Evolutionary conservation across 2,329 filamentous ascomycete genomes (phyloP), one percentile per base, ranked within the genome.

Genomic region (Monilinia fructicola): DNA sequence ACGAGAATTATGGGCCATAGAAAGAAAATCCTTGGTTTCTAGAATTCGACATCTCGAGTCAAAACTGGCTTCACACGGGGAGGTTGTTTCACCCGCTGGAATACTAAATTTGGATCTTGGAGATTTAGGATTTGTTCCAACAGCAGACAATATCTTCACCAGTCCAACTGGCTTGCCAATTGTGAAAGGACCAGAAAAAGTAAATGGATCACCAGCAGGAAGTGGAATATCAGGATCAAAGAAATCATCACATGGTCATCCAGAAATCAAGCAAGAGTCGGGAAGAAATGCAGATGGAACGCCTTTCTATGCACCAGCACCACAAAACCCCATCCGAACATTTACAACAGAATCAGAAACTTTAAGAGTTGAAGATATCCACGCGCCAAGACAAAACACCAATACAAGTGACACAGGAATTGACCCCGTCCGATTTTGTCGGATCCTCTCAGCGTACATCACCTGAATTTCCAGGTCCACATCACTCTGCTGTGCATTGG

Each of bases 221-320:
- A 64, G 61, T 55, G 61, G 53, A 50, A 58, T n/a, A 50, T n/a
- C 31, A 50, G 55, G 42, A 26, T 35, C 55, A 12, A 60, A 60
- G n/a, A 44, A 38, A 38, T 38, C 46, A 35, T 54, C 58, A 18
- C 59, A 67, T 63, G 38, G 50, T 26, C 58, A 48, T n/a, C 42
- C 50, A 26, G 58, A 63, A 40, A 38, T 63, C 16, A 64, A 64
- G 31, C 76, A 77, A 67, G 76, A 77, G 66, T 76, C 75, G 12
- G 76, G 76, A 26, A 69, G 76, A 50, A 72, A 76, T 67, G 70
- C 71, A 40, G 75, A 77, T 67, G 76, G 76, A 14, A 72, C 63
- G 7, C 74, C 74, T 14, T 77, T 76, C 60, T 77, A 77, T 59
- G 76, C 75, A 21, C 76, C 75, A 16, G 74, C 74, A n/a, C 71